These are phyloP conservation scores for Dimargaris cristalligena DNA, from an alignment of 192 early-diverging fungal genomes.

Conservation along the genomic window DNA sequence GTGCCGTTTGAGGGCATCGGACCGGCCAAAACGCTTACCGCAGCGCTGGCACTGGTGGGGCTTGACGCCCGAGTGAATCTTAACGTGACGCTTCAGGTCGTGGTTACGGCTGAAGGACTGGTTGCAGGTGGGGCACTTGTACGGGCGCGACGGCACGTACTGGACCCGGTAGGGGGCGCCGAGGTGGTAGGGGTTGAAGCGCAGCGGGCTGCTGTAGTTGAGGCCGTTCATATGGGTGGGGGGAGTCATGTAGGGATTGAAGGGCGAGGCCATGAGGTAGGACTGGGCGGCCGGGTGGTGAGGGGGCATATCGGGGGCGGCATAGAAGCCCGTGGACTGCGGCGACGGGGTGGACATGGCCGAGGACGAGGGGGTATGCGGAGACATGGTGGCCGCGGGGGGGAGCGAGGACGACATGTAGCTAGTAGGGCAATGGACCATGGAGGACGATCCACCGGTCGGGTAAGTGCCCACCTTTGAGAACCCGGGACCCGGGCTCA, in stretches of 20 bases:
- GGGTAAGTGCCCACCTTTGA: no score
- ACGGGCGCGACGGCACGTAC: slow-evolving; percentile 25
- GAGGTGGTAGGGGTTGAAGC: neutral
- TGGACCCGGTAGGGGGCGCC: neutral
- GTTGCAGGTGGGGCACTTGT: slow-evolving; percentile 34
- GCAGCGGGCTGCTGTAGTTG: neutral
- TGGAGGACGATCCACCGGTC: no score
- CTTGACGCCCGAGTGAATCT: slow-evolving; percentile 58
- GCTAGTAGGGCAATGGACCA: no score
- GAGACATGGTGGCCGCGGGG: neutral
- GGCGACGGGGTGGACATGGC: no score
- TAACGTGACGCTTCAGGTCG: slow-evolving; percentile 56
- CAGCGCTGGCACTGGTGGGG: slow-evolving; percentile 58
- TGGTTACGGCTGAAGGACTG: slow-evolving; percentile 53
- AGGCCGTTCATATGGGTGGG: neutral
- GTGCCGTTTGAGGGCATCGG: slow-evolving; percentile 56
- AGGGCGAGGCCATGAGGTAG: neutral
- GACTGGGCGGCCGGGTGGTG: neutral
- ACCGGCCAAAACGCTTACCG: slow-evolving; percentile 54
- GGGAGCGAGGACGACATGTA: neutral
- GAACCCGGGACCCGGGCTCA: no score
- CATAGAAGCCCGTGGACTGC: neutral
- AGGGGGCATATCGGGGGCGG: neutral
- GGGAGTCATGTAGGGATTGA: neutral
- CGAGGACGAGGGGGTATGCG: neutral